Percentiles rank a stretch among this genome's conserved stretches.
phyloP scores from a whole-genome alignment of 1,284 basidiomycete genomes.

The Fomitopsis pinicola region DNA sequence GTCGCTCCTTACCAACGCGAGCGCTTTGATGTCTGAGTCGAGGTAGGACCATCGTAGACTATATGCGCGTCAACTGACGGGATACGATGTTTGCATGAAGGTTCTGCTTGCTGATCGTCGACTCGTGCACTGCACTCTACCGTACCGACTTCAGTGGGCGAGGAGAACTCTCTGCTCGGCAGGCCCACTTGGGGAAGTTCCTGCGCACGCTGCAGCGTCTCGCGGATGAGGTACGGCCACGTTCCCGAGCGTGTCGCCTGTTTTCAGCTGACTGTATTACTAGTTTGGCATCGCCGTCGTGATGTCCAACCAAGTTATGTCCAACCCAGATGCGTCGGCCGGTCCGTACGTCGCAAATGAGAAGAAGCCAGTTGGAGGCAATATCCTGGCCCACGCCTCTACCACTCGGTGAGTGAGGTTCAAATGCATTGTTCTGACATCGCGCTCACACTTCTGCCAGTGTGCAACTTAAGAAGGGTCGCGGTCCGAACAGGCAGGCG shows the following conservation, averaged over 20 bases:
- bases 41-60: conserved; percentile 50
- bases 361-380: conserved; percentile 97
- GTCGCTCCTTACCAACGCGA: conserved; percentile 85
- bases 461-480: conserved; percentile 89
- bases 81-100: conserved; percentile 36
- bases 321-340: conserved; percentile 92
- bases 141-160: conserved; percentile 95
- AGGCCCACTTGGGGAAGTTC: conserved; percentile 98
- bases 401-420: conserved; percentile 71
- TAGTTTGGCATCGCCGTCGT: conserved; percentile 98
- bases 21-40: conserved; percentile 96
- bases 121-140: conserved; percentile 95
- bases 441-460: conserved; percentile 32
- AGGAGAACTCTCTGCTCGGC: conserved; percentile 92
- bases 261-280: neutral
- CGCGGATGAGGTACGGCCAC: conserved; percentile 81
- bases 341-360: conserved; percentile 86
- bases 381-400: conserved; percentile 95
- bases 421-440: neutral
- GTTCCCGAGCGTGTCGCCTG: neutral
- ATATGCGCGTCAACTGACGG: conserved; percentile 15
- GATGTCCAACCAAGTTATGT: conserved; percentile 98
- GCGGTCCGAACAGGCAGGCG: conserved; percentile 91
- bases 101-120: conserved; percentile 95
- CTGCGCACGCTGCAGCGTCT: conserved; percentile 88